Conservation (phyloP, 148 eudicot genomes). For the Rhododendron vialii region DNA sequence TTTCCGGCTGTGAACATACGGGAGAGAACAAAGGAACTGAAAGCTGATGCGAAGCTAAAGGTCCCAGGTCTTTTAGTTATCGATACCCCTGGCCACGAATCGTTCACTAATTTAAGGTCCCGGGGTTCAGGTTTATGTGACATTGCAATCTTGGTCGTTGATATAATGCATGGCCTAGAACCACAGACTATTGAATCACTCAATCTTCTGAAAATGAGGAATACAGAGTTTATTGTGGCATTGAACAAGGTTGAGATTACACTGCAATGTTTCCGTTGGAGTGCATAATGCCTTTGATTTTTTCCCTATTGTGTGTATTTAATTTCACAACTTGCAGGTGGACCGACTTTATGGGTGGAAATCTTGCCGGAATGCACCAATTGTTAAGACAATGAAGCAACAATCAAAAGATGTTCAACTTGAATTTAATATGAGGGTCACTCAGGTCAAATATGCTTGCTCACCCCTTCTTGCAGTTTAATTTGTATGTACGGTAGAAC, state of each 20-base stretch:
- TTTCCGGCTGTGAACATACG: slow-evolving; percentile 88
- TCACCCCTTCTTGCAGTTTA: not conserved
- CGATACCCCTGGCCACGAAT: slow-evolving; percentile 96
- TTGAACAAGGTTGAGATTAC: slow-evolving; percentile 67
- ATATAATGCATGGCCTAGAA: slow-evolving; percentile 94
- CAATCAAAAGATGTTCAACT: slow-evolving; percentile 69
- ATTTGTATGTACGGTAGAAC: not conserved
- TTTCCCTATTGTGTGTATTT: slow-evolving; percentile 3
- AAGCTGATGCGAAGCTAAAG: slow-evolving; percentile 86
- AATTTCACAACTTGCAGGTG: slow-evolving; percentile 40
- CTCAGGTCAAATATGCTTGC: slow-evolving; percentile 36
- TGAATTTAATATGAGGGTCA: slow-evolving; percentile 71
- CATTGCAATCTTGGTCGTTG: slow-evolving; percentile 91
- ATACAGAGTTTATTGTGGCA: slow-evolving; percentile 84
- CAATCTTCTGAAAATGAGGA: slow-evolving; percentile 82
- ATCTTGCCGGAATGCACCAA: slow-evolving; percentile 67
- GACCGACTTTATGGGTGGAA: slow-evolving; percentile 96
- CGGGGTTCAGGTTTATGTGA: slow-evolving; percentile 97
- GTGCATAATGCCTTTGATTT: slow-evolving; percentile 2
- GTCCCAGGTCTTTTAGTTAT: slow-evolving; percentile 93
- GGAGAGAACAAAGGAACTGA: slow-evolving; percentile 81
- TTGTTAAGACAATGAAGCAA: slow-evolving; percentile 69
- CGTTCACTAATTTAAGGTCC: slow-evolving; percentile 77
- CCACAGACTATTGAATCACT: slow-evolving; percentile 94
- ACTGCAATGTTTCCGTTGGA: not conserved